These are phyloP conservation scores for Dothidotthia symphoricarpi DNA, from an alignment of 2,329 filamentous ascomycete genomes.

Conservation along the genomic window DNA sequence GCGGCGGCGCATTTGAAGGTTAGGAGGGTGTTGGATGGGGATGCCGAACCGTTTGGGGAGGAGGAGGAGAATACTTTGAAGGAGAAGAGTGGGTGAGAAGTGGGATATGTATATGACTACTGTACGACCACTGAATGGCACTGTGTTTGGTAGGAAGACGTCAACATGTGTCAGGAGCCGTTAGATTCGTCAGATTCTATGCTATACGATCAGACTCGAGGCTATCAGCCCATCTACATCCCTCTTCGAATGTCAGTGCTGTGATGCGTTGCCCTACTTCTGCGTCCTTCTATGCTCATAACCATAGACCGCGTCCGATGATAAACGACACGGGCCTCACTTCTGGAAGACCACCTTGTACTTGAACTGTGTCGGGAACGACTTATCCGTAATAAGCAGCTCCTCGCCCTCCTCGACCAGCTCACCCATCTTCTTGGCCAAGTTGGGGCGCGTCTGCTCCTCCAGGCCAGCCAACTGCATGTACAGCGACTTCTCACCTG, in stretches of 20 bases:
- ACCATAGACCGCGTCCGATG: too few relatives aligned
- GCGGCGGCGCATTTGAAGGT: slow-evolving; percentile 28
- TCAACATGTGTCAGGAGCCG: too few relatives aligned
- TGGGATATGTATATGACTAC: background rate
- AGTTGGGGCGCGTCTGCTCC: slow-evolving; percentile 78
- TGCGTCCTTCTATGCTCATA: too few relatives aligned
- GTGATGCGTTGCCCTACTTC: too few relatives aligned
- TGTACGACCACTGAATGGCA: slow-evolving; percentile 1
- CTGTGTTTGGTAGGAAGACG: too few relatives aligned
- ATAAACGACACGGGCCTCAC: too few relatives aligned
- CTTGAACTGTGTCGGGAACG: slow-evolving; percentile 71
- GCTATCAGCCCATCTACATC: too few relatives aligned
- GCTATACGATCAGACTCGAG: too few relatives aligned
- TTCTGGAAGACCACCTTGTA: slow-evolving; percentile 55
- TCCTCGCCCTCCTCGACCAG: slow-evolving; percentile 80
- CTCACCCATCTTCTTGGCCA: slow-evolving; percentile 73
- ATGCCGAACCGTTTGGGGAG: slow-evolving; percentile 21
- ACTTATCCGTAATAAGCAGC: slow-evolving; percentile 88
- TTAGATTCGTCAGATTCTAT: too few relatives aligned
- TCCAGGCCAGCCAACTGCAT: slow-evolving; percentile 84
- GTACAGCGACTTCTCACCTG: slow-evolving; percentile 81
- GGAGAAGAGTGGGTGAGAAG: background rate
- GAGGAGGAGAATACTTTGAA: background rate
- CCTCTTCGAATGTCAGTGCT: too few relatives aligned
- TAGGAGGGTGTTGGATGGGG: slow-evolving; percentile 22